Conservation (phyloP, 106 monocot genomes). For the Vanilla planifolia region DNA sequence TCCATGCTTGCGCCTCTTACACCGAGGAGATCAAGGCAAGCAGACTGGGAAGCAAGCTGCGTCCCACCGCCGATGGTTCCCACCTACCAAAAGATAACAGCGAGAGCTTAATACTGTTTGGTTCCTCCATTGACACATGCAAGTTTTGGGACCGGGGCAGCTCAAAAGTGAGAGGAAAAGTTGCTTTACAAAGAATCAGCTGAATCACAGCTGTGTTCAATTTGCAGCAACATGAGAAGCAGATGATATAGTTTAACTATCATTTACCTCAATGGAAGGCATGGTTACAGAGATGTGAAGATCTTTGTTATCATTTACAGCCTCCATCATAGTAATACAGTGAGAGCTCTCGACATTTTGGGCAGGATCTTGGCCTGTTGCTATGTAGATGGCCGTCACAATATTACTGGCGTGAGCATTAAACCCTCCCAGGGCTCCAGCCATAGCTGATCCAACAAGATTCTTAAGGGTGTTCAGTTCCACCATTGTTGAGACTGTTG, state of each 20-base stretch:
- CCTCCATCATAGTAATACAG: conserved; percentile 90
- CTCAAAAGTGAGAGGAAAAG: background rate
- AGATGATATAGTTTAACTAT: no score
- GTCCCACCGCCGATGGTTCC: conserved; percentile 84
- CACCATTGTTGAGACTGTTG: conserved; percentile 47
- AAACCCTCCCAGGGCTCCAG: conserved; percentile 82
- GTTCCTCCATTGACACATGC: no score
- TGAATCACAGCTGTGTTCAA: no score
- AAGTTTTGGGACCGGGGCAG: no score
- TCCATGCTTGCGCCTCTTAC: conserved; percentile 59
- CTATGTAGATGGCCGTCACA: conserved; percentile 76
- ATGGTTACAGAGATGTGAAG: conserved; percentile 89
- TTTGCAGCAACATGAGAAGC: no score
- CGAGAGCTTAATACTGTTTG: no score
- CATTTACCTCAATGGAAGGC: conserved; percentile 80
- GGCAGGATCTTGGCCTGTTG: conserved; percentile 92
- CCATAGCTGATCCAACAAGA: conserved; percentile 90
- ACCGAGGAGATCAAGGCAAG: conserved; percentile 66
- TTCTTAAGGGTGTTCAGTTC: conserved; percentile 83
- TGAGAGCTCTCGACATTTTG: conserved; percentile 96
- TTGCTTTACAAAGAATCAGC: no score
- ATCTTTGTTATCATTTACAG: conserved; percentile 72
- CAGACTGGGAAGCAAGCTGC: conserved; percentile 64
- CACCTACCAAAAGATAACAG: conserved; percentile 25
- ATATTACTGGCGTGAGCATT: conserved; percentile 95